Evolutionary conservation across 1,139 yeast species (phyloP), one percentile per base, ranked within the genome.

Genomic region (Kluyveromyces marxianus): DNA sequence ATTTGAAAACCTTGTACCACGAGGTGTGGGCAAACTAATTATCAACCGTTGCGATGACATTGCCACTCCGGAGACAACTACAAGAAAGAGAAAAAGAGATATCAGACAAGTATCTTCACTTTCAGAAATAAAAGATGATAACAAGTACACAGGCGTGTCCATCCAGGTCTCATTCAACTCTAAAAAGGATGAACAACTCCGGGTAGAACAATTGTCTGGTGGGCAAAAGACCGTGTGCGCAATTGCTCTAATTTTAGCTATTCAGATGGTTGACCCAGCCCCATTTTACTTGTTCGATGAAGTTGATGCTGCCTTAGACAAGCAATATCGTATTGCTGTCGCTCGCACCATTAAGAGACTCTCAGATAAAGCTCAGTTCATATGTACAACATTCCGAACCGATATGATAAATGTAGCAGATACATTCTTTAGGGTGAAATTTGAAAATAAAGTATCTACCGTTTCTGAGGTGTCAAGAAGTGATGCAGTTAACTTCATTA

Each of bases 151-250:
- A 8, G 97, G 97, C 24, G 89, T 92, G 3, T 78, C 95, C 0
- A 87, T 92, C 49, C 75, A 85, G 5, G 97, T 90, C 2, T 88
- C 97, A 0, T 92, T 92, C 72, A 92, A 89, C 60, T 83, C 95
- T 14, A 84, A 82, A 56, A 76, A 76, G 39, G 87, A 89, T 62
- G 97, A 89, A 57, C 96, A 87, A 62, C 88, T 85, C 54, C 74
- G 87, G 52, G 84, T 90, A 46, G 96, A 89, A 63, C 97, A 90
- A 60, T 71, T 92, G 31, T 87, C 96, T 0, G 98, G 98, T 36
- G 98, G 98, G 4, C 98, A 92, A 60, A 92, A 92, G 62, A 86
- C 97, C 0, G 70, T 92, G 24, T 90, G 97, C 71, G 97, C 98
- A 2, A 80, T 92, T 55, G 90, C 97, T 0, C 74, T 92, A 44